Base-by-base conservation (phyloP, 352 stramenopile genomes). In the Saprolegnia parasitica region DNA sequence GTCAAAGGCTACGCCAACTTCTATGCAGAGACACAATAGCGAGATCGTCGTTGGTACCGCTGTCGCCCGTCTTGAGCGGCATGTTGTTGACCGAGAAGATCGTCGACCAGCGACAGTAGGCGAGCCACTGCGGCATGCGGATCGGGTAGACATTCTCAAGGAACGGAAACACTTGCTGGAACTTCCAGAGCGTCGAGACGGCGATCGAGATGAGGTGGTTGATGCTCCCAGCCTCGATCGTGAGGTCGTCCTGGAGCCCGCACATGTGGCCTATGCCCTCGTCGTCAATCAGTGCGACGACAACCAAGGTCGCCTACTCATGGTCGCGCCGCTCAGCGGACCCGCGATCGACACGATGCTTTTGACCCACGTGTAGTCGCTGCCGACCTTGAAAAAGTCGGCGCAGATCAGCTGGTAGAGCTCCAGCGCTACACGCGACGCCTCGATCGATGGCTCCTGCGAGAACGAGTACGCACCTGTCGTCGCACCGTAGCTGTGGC, bases 171-270 rank as follows among this genome's bases (percentile, higher is more conserved):
- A 40, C 35, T 23, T 60, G 52, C 9, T 60, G 52, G 13, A 60
- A 8, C 32, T 40, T 60, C 52, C 52, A 60, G 32, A 60, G 24
- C 24, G 20, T 20, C 13, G 52, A 60, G n/a, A 60, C 32, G 13
- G 9, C 52, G 16, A 60, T 23, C 11, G 52, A 16, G 11, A 60
- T 2, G 13, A 23, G 13, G 9, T 60, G 52, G 52, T 60, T 60
- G 52, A 23, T n/a, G 24, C 24, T 42, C 3, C 52, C 52, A 60
- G 87, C 77, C 9, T 60, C 64, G 32, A 57, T 40, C 29, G 73
- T 67, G 55, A 91, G 76, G 26, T 74, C 57, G 18, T 72, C 65
- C 63, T 78, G 70, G 29, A 57, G 29, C 42, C 47, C 45, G 40
- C 52, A 60, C 52, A 60, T 60, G 35, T 60, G 52, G 20, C 52